Conservation (phyloP, 1,284 basidiomycete genomes). For the Microbotryomycetes sp. region DNA sequence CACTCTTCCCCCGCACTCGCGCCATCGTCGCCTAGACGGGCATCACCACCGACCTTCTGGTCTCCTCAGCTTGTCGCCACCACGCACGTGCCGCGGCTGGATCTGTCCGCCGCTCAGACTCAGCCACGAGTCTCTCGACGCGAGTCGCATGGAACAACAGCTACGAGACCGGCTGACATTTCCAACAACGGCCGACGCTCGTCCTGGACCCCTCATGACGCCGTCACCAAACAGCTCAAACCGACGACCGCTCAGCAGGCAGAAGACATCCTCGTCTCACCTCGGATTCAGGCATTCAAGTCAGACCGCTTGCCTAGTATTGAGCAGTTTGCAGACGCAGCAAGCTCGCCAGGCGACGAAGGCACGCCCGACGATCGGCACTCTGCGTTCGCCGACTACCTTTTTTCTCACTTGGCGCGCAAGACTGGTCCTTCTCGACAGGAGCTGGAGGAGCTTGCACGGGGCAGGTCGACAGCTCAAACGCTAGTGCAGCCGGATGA, state of each 20-base stretch:
- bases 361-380: conserved; percentile 6
- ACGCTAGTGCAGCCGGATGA: neutral
- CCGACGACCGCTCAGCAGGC: neutral
- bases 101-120: neutral
- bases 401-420: conserved; percentile 24
- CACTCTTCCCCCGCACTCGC: conserved; percentile 18
- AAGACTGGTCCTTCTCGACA: neutral
- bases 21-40: conserved; percentile 5
- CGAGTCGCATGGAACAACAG: neutral
- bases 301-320: neutral
- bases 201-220: too few species aligned
- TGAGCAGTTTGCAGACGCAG: neutral
- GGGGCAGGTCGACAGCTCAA: neutral
- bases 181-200: neutral
- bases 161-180: neutral
- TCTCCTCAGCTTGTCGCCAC: neutral
- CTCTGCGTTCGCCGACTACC: conserved; percentile 29
- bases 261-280: conserved; percentile 24
- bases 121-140: neutral
- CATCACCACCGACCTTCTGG: neutral
- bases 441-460: neutral
- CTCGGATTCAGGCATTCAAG: conserved; percentile 15
- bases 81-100: neutral
- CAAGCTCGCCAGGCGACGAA: neutral
- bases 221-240: too few species aligned